Evolutionary conservation across 2,329 filamentous ascomycete species (phyloP).

Genomic region (Sarocladium strictum): DNA sequence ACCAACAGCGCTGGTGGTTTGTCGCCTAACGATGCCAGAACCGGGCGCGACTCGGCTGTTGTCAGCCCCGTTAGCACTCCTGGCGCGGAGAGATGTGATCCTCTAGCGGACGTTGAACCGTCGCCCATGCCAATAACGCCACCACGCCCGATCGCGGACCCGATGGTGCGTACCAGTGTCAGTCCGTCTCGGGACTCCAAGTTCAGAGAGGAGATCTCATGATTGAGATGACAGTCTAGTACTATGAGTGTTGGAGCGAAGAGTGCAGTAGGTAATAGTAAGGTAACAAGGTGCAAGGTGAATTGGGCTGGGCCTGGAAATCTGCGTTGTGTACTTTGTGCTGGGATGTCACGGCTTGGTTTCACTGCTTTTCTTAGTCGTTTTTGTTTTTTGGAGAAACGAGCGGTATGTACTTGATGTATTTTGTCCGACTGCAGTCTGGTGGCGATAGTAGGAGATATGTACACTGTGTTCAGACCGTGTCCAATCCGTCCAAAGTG

Average conservation of each 20-base stretch:
- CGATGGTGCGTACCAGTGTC: slow-evolving; percentile 30
- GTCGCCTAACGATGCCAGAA: neutral
- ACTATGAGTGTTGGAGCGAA: neutral
- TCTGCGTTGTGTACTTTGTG: too few species aligned
- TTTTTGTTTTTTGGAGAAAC: too few species aligned
- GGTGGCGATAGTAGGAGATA: too few species aligned
- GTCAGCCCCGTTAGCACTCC: slow-evolving; percentile 34
- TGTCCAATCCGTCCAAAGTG: too few species aligned
- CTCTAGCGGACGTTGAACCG: neutral
- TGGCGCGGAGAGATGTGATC: slow-evolving; percentile 23
- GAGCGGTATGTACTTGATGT: too few species aligned
- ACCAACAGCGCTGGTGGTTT: slow-evolving; percentile 13
- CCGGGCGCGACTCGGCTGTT: slow-evolving; percentile 23
- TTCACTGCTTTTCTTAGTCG: too few species aligned
- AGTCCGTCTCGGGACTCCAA: slow-evolving; percentile 52
- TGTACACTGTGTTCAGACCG: too few species aligned
- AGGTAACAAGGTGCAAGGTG: neutral
- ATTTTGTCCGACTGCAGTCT: too few species aligned
- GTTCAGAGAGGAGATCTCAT: slow-evolving; percentile 51
- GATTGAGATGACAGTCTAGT: neutral
- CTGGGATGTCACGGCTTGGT: too few species aligned
- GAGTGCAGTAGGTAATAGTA: neutral
- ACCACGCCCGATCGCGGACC: slow-evolving; percentile 30
- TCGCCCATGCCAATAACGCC: slow-evolving; percentile 25
- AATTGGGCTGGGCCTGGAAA: too few species aligned